These are phyloP conservation scores for Filosporella fistucella DNA, from an alignment of 495 filamentous ascomycete species.

Conservation along the genomic window DNA sequence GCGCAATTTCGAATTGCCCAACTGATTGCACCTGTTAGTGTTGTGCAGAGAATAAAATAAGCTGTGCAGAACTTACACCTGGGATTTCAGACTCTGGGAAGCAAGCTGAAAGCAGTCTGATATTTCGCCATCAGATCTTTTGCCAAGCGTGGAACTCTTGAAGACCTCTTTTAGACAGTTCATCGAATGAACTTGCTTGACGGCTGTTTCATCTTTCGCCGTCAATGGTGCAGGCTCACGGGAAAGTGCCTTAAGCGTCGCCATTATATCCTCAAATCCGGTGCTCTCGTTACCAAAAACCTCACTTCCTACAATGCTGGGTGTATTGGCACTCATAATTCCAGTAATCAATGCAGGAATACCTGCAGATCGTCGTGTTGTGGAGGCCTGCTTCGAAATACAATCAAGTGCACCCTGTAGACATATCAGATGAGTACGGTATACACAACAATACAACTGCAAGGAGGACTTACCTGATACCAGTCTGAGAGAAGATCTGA, in stretches of 20 bases:
- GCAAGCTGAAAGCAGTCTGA: constrained; percentile 70
- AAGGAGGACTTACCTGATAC: constrained; percentile 58
- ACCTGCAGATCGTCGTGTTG: constrained; percentile 90
- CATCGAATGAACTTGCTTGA: constrained; percentile 90
- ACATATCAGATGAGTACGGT: background rate
- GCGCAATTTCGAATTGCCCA: constrained; percentile 95
- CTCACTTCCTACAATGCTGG: too few relatives aligned
- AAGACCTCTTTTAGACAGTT: constrained; percentile 90
- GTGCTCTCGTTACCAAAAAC: too few relatives aligned
- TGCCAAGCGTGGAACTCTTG: constrained; percentile 65
- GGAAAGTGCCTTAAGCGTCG: constrained; percentile 48
- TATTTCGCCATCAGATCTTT: constrained; percentile 60
- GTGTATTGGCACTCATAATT: constrained; percentile 57
- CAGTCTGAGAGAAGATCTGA: constrained; percentile 43
- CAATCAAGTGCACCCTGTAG: constrained; percentile 52
- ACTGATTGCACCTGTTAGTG: constrained; percentile 34
- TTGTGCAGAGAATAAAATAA: constrained; percentile 47
- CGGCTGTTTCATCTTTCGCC: constrained; percentile 55
- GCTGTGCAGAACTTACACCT: constrained; percentile 27
- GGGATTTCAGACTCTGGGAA: constrained; percentile 61
- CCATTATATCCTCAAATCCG: constrained; percentile 48
- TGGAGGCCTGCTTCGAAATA: constrained; percentile 66
- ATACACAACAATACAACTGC: background rate
- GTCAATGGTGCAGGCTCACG: constrained; percentile 39
- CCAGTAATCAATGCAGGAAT: constrained; percentile 81